Evolutionary conservation across 805 yeast genomes (phyloP), one percentile per base, ranked within the genome.

Genomic region (Saccharomyces kudriavzevii): DNA sequence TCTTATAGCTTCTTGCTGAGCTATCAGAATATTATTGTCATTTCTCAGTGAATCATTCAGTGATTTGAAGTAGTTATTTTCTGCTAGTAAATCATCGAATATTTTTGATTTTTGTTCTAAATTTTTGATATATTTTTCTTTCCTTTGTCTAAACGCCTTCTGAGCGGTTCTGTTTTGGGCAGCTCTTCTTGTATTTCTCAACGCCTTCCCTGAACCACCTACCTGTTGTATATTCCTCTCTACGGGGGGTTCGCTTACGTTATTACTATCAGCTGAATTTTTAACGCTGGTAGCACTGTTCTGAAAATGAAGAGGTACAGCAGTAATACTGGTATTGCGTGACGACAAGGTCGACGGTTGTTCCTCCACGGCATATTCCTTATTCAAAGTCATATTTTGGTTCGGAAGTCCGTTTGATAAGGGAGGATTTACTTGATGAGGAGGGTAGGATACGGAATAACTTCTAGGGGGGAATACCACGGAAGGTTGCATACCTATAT

Each of bases 101-200:
- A 83, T 84, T 45, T 76, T 74, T 11, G 86, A 87, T 65, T 84
- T 83, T 35, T 74, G 70, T 70, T 90, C 96, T 53, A 90, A 74
- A 48, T 88, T 91, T 68, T 83, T 84, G 59, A 90, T 82, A 64
- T 88, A 84, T 52, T 80, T 78, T 62, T 89, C 96, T 65, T 87
- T 86, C 56, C 96, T 78, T 67, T 82, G 84, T 64, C 97, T 79
- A 73, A 90, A 90, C 8, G 96, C 96, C 61, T 88, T 81, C 70
- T 90, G 97, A 4, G 97, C 96, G 55, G 82, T 84, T 64, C 97
- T 76, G 73, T 90, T 90, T 71, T 91, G 97, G 4, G 84, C 89
- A 2, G 97, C 96, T 58, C 97, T 81, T 69, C 87, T 88, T 40
- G 92, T 79, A 53, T 76, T 78, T 22, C 58, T 54, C 20, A 35